Conservation (phyloP, 306 rosid species). For the Prunus fruticosa region DNA sequence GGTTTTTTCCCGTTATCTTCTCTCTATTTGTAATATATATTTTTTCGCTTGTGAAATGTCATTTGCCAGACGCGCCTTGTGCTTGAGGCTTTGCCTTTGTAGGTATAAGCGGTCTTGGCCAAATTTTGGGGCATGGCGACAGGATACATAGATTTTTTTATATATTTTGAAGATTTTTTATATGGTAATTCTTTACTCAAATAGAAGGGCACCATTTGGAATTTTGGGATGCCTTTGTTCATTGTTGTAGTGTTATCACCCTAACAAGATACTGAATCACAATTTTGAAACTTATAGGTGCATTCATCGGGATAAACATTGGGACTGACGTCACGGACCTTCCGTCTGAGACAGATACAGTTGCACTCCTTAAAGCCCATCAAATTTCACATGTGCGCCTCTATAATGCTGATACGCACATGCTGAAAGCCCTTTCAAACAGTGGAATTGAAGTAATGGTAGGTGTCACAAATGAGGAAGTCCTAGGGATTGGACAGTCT, state of each 20-base stretch:
- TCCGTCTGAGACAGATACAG: slow-evolving; percentile 60
- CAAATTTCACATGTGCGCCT: slow-evolving; percentile 75
- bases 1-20: neutral
- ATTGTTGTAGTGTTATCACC: neutral
- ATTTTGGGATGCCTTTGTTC: neutral
- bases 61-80: neutral
- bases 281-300: slow-evolving; percentile 57
- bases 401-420: slow-evolving; percentile 63
- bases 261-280: slow-evolving; percentile 11
- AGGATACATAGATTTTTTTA: neutral
- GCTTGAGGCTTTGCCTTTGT: neutral
- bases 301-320: slow-evolving; percentile 81
- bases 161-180: neutral
- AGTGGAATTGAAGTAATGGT: slow-evolving; percentile 71
- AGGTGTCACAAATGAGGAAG: slow-evolving; percentile 72
- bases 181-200: neutral
- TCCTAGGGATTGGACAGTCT: slow-evolving; percentile 68
- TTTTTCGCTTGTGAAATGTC: neutral
- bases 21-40: neutral
- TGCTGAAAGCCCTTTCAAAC: slow-evolving; percentile 74
- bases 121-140: neutral
- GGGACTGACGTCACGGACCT: slow-evolving; percentile 72
- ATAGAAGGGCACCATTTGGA: neutral
- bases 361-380: slow-evolving; percentile 69
- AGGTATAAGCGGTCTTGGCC: neutral